phyloP scores from a whole-genome alignment of 768 basidiomycete species.

The Cytidiella melzeri region DNA sequence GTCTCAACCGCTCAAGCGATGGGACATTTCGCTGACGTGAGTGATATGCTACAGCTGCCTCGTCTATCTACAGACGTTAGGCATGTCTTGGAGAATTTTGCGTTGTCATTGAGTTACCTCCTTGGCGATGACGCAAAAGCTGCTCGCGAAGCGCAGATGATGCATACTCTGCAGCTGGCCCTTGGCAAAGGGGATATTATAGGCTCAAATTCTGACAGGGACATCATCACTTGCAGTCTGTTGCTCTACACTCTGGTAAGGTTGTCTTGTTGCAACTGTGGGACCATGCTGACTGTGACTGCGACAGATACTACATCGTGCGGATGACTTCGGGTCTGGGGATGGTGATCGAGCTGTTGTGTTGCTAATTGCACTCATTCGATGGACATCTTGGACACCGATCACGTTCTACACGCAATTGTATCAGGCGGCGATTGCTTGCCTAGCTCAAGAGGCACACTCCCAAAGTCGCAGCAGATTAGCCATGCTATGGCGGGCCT shows the following conservation, averaged over 20 bases:
- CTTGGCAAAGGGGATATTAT: slow-evolving; percentile 52
- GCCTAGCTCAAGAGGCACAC: slow-evolving; percentile 45
- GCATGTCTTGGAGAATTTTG: slow-evolving; percentile 54
- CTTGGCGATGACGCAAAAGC: slow-evolving; percentile 67
- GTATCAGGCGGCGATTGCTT: slow-evolving; percentile 55
- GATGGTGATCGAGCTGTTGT: slow-evolving; percentile 30
- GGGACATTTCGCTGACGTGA: not conserved
- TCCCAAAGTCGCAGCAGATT: slow-evolving; percentile 7
- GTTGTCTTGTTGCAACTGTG: not conserved
- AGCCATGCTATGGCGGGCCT: slow-evolving; percentile 56
- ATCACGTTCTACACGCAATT: slow-evolving; percentile 41
- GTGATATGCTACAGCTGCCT: slow-evolving; percentile 27
- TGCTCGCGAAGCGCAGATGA: slow-evolving; percentile 64
- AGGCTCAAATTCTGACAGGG: slow-evolving; percentile 55
- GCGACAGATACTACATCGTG: slow-evolving; percentile 53
- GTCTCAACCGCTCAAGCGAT: slow-evolving; percentile 34
- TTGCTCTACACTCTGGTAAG: slow-evolving; percentile 57
- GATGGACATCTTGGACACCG: slow-evolving; percentile 23
- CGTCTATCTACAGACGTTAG: slow-evolving; percentile 48
- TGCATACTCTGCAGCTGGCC: slow-evolving; percentile 55
- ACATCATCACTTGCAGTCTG: slow-evolving; percentile 58
- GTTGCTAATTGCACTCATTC: slow-evolving; percentile 17
- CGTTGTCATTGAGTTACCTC: slow-evolving; percentile 50
- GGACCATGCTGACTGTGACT: not conserved
- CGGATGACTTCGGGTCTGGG: slow-evolving; percentile 58